Evolutionary conservation across 2,329 filamentous ascomycete species (phyloP).

Genomic region (Colletotrichum nymphaeae): DNA sequence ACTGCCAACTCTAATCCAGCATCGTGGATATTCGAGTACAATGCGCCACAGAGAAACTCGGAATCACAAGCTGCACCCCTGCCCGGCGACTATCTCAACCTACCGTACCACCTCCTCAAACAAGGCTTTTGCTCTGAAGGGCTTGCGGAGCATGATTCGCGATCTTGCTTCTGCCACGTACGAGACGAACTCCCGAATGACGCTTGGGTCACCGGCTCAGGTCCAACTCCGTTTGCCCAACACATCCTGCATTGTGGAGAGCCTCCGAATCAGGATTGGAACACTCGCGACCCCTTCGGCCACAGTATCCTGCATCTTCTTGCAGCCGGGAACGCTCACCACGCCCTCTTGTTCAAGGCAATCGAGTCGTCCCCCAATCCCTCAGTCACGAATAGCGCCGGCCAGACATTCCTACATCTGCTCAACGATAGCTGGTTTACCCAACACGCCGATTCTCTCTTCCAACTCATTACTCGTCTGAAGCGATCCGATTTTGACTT

Average conservation of each 20-base stretch:
- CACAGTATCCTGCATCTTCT: constrained; percentile 62
- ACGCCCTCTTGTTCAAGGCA: constrained; percentile 43
- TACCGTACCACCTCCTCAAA: constrained; percentile 38
- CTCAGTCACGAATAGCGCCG: constrained; percentile 51
- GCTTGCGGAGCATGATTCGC: constrained; percentile 39
- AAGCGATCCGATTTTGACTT: constrained; percentile 44
- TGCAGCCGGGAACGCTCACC: constrained; percentile 49
- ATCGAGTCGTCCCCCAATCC: constrained; percentile 35
- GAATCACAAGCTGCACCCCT: constrained; percentile 45
- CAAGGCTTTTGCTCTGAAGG: constrained; percentile 38
- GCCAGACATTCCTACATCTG: constrained; percentile 62
- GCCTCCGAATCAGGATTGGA: constrained; percentile 34
- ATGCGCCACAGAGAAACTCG: constrained; percentile 38
- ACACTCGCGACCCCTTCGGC: constrained; percentile 53
- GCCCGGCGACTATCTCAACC: constrained; percentile 62
- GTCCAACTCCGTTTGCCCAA: constrained; percentile 37
- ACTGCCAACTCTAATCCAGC: constrained; percentile 31
- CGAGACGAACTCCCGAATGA: constrained; percentile 39
- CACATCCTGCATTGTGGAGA: constrained; percentile 15
- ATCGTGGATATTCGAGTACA: constrained; percentile 45
- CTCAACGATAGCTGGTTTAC: constrained; percentile 50
- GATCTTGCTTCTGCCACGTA: constrained; percentile 45
- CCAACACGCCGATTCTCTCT: constrained; percentile 40
- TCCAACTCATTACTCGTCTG: constrained; percentile 41
- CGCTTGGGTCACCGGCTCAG: constrained; percentile 45